These are phyloP conservation scores for Carex myosuroides DNA, from an alignment of 176 grass and related monocot species.

Conservation along the genomic window DNA sequence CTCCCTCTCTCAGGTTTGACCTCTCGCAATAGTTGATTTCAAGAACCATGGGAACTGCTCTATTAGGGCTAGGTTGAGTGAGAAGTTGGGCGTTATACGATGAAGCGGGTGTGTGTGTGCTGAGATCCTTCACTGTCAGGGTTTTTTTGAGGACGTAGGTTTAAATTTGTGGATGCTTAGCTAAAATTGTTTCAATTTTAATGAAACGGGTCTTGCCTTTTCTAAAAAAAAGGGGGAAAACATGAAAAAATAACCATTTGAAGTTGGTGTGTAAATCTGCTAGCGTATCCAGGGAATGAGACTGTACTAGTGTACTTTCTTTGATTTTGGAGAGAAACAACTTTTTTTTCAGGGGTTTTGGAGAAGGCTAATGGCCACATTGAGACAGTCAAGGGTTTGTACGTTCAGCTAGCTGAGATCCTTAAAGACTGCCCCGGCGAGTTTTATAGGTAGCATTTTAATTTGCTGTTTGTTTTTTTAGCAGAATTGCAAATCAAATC, in stretches of 20 bases:
- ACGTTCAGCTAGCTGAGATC: constrained; percentile 49
- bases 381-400: constrained; percentile 62
- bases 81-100: too few relatives aligned
- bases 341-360: constrained; percentile 53
- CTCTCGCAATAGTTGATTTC: neutral
- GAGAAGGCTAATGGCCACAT: constrained; percentile 71
- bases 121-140: too few relatives aligned
- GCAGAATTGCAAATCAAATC: neutral
- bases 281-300: neutral
- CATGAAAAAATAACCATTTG: too few relatives aligned
- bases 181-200: too few relatives aligned
- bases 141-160: too few relatives aligned
- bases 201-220: too few relatives aligned
- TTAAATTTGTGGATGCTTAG: too few relatives aligned
- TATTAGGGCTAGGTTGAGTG: too few relatives aligned
- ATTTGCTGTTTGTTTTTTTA: neutral
- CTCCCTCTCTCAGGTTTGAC: constrained; percentile 43
- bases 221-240: too few relatives aligned
- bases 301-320: neutral
- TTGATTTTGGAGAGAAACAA: neutral
- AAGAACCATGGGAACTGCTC: neutral
- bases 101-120: too few relatives aligned
- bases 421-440: constrained; percentile 71
- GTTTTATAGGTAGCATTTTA: constrained; percentile 61
- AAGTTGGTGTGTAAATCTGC: neutral